These are phyloP conservation scores for Pythium biforme DNA, from an alignment of 352 stramenopile genomes.

Conservation along the genomic window DNA sequence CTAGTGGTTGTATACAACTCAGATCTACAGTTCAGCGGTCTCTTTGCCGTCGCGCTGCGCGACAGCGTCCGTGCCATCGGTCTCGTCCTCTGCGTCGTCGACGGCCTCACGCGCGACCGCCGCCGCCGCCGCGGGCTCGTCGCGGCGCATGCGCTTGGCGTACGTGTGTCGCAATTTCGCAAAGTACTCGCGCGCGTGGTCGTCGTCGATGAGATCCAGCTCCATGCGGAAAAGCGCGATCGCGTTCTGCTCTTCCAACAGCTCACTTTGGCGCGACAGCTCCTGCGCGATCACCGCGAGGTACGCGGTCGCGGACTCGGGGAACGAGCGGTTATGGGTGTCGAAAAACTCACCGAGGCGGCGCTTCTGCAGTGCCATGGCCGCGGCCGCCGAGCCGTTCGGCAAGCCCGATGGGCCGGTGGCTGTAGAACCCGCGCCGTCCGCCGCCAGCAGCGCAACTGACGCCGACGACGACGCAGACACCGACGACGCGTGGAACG, in stretches of 20 bases:
- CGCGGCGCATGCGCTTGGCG: slow-evolving; percentile 44
- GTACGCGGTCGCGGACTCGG: slow-evolving; percentile 31
- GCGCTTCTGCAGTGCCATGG: slow-evolving; percentile 25
- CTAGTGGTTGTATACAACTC: too few relatives aligned
- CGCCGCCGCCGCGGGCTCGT: neutral
- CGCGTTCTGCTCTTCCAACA: slow-evolving; percentile 75
- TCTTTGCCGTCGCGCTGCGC: slow-evolving; percentile 11
- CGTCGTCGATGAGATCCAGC: slow-evolving; percentile 45
- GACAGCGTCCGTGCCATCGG: neutral
- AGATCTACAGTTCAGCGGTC: slow-evolving; percentile 12
- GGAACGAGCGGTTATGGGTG: slow-evolving; percentile 6
- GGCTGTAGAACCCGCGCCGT: slow-evolving; percentile 3
- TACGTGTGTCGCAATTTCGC: slow-evolving; percentile 47
- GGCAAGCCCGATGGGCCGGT: neutral
- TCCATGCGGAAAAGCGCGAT: slow-evolving; percentile 63
- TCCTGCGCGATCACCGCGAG: slow-evolving; percentile 45
- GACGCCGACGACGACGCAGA: neutral
- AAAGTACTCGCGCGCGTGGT: slow-evolving; percentile 45
- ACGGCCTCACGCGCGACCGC: too few relatives aligned
- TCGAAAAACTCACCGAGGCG: slow-evolving; percentile 28
- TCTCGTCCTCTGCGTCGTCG: neutral
- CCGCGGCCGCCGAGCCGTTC: slow-evolving; percentile 10
- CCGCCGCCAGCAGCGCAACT: neutral
- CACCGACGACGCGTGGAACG: slow-evolving; percentile 7
- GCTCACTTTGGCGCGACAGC: slow-evolving; percentile 56